Evolutionary conservation across 2,329 filamentous ascomycete species (phyloP).

Genomic region (Penicillium sp.): DNA sequence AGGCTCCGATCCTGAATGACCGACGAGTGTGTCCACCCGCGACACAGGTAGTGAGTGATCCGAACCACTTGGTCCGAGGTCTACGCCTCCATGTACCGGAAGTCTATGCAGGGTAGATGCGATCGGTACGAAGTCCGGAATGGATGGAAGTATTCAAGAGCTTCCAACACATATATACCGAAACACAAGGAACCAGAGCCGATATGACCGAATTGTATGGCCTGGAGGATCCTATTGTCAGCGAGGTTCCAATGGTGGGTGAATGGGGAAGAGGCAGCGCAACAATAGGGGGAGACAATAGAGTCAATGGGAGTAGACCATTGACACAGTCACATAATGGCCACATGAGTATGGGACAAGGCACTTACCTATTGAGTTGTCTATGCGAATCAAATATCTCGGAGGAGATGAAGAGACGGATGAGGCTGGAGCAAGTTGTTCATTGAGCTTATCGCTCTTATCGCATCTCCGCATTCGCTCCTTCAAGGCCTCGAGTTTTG

Average conservation of each 20-base stretch:
- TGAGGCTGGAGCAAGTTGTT: constrained; percentile 27
- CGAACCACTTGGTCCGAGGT: constrained; percentile 19
- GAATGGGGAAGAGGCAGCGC: constrained; percentile 4
- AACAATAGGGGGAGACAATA: constrained; percentile 12
- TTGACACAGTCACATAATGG: background rate
- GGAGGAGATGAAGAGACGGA: constrained; percentile 17
- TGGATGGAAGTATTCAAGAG: constrained; percentile 11
- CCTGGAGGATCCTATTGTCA: constrained; percentile 10
- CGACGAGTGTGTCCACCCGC: constrained; percentile 24
- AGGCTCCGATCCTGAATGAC: constrained; percentile 15
- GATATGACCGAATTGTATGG: constrained; percentile 3
- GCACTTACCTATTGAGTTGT: constrained; percentile 19
- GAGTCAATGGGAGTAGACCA: background rate
- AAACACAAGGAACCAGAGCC: background rate
- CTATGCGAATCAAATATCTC: constrained; percentile 10
- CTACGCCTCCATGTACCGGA: constrained; percentile 29
- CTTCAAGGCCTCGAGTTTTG: constrained; percentile 1
- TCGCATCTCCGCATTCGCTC: constrained; percentile 37
- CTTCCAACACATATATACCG: constrained; percentile 16
- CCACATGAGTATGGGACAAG: background rate
- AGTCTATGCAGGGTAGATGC: constrained; percentile 23
- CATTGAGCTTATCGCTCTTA: constrained; percentile 30
- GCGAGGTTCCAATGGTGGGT: constrained; percentile 6
- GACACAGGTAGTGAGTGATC: constrained; percentile 25
- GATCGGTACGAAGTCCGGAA: constrained; percentile 14